Evolutionary conservation across 257 asterid species (phyloP), one percentile per base, ranked within the genome.

Genomic region (Voacanga thouarsii): DNA sequence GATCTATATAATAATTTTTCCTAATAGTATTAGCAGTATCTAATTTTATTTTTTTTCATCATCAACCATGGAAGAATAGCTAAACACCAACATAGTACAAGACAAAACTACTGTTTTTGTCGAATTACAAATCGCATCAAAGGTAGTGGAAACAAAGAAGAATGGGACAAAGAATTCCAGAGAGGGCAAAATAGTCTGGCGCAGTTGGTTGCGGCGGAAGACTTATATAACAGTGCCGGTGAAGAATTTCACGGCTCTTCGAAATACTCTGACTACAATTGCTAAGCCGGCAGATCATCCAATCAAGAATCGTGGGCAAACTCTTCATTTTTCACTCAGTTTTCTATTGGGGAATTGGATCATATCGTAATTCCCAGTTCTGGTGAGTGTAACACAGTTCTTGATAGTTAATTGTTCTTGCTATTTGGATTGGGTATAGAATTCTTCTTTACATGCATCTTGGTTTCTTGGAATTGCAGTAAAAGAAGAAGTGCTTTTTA

Each of bases 311-410:
- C 37, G 5, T 79, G 51, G 56, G 56, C 63, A 72, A 50, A 51
- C 47, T 57, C 37, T 30, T 18, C 9, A 28, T 49, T 71, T 75
- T 71, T 75, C 60, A 51, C 43, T 50, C 12, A 9, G 16, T 16
- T 28, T 24, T 45, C 39, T 15, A 4, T 10, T 65, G 43, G 59
- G 41, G 69, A 79, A 47, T 64, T 65, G 66, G 79, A 55, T 65
- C 79, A 44, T 74, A 39, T 80, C n/a, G 33, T 61, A 24, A 33
- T 51, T 15, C 67, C 6, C 75, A 16, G 60, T 41, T 51, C 47
- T 7, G 78, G 71, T 66, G 79, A 68, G 75, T 30, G 21, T 56
- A 24, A 23, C 11, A 14, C 6, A 26, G 49, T 67, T 24, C 74
- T 65, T 64, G 45, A 10, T 30, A n/a, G 23, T 7, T 64, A 12